Percentiles rank a stretch among this genome's conserved stretches.
Conservation (phyloP, 2,329 filamentous ascomycete genomes). For the Aspergillus ochraceus region DNA sequence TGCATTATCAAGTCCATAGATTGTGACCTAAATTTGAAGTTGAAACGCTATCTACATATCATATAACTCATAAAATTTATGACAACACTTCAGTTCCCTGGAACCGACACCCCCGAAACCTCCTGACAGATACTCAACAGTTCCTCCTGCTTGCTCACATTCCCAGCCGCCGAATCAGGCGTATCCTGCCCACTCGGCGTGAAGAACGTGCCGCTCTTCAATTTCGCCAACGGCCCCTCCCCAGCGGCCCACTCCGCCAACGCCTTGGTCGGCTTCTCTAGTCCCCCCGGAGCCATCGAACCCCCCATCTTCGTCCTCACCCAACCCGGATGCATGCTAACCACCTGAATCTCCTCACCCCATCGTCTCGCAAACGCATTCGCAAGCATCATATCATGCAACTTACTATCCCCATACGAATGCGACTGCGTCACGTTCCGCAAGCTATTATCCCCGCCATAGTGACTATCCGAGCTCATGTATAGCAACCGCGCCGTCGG, state of each 20-base stretch:
- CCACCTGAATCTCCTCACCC: slow-evolving; percentile 48
- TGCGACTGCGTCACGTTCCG: slow-evolving; percentile 35
- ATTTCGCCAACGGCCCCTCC: slow-evolving; percentile 18
- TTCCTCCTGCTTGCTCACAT: slow-evolving; percentile 30
- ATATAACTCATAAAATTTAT: too few species aligned
- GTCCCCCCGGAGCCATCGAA: slow-evolving; percentile 46
- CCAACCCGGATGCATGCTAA: slow-evolving; percentile 56
- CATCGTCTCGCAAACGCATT: slow-evolving; percentile 53
- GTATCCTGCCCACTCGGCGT: slow-evolving; percentile 23
- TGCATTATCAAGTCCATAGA: too few species aligned
- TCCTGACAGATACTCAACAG: slow-evolving; percentile 26
- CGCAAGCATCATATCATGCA: slow-evolving; percentile 58
- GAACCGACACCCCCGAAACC: slow-evolving; percentile 23
- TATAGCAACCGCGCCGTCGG: slow-evolving; percentile 54
- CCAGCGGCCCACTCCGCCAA: slow-evolving; percentile 49
- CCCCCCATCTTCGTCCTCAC: slow-evolving; percentile 58
- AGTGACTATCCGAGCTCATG: slow-evolving; percentile 54
- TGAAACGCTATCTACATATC: too few species aligned
- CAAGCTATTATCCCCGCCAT: slow-evolving; percentile 46
- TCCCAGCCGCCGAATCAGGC: slow-evolving; percentile 25
- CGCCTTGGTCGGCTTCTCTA: slow-evolving; percentile 50
- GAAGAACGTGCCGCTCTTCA: slow-evolving; percentile 19
- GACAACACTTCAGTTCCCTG: neutral
- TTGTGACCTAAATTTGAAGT: too few species aligned
- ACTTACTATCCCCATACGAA: slow-evolving; percentile 57